A percentile compares a stretch with the other conserved stretches of the same genome.
Conservation (phyloP, 306 rosid genomes). For the Dalbergia cochinchinensis region DNA sequence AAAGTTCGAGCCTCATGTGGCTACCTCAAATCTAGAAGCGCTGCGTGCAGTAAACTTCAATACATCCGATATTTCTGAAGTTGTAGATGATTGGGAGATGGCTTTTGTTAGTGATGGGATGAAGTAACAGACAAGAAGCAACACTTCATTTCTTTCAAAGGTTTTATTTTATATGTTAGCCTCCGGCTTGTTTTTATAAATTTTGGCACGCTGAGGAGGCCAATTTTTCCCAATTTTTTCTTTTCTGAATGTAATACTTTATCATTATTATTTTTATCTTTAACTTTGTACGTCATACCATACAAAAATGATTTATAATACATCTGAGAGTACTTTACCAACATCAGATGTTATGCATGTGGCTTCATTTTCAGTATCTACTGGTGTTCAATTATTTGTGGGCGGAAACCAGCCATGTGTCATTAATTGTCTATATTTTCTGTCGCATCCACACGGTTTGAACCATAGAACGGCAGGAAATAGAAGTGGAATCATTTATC, state of each 20-base stretch:
- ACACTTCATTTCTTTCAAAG: not conserved
- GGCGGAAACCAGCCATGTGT: not conserved
- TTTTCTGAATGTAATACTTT: not conserved
- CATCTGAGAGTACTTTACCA: too few relatives aligned
- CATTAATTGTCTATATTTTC: conserved; percentile 1
- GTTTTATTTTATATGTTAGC: conserved; percentile 5
- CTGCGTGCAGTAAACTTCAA: conserved; percentile 45
- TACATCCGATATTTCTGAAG: conserved; percentile 62
- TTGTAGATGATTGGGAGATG: conserved; percentile 92
- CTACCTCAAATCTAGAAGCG: conserved; percentile 44
- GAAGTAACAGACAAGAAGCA: conserved; percentile 8
- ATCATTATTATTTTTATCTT: not conserved
- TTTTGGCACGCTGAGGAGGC: conserved; percentile 36
- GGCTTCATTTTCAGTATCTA: not conserved
- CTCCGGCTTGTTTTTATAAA: not conserved
- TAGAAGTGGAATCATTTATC: too few relatives aligned
- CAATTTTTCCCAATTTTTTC: not conserved
- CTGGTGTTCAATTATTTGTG: not conserved
- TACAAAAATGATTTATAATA: too few relatives aligned
- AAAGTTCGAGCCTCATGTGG: conserved; percentile 44
- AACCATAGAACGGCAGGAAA: not conserved
- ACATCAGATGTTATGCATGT: not conserved
- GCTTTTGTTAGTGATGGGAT: conserved; percentile 59
- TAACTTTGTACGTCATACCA: not conserved
- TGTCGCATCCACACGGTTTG: conserved; percentile 35